These are phyloP conservation scores for Apiotrichum porosum DNA, from an alignment of 1,284 basidiomycete species.

Conservation along the genomic window DNA sequence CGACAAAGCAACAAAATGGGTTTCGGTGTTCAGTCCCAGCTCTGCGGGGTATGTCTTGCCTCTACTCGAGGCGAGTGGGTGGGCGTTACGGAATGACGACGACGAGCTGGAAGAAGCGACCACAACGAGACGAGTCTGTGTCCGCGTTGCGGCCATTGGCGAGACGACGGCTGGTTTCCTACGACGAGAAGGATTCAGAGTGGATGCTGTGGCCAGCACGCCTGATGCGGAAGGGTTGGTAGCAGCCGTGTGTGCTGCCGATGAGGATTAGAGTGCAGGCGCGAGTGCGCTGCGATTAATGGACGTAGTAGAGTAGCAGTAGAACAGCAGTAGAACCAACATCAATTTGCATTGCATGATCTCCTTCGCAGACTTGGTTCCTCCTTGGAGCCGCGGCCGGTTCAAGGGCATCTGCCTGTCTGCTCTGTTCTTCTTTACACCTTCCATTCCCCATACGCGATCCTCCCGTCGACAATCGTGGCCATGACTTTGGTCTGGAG, in stretches of 20 bases:
- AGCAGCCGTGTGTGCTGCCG: no score
- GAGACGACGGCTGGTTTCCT: constrained; percentile 37
- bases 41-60: constrained; percentile 32
- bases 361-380: no score
- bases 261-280: no score
- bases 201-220: constrained; percentile 36
- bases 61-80: constrained; percentile 1
- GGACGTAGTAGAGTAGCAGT: no score
- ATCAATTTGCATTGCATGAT: no score
- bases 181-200: constrained; percentile 11
- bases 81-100: not conserved
- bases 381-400: no score
- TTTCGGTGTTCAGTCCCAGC: constrained; percentile 44
- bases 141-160: constrained; percentile 36
- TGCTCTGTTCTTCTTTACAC: no score
- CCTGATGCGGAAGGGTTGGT: constrained; percentile 35
- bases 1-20: constrained; percentile 55
- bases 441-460: constrained; percentile 53
- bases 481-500: constrained; percentile 65
- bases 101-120: constrained; percentile 1
- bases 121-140: no score
- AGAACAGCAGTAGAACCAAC: no score
- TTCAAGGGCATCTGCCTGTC: no score
- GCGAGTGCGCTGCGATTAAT: no score
- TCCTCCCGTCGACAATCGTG: constrained; percentile 72